phyloP scores from a whole-genome alignment of 768 basidiomycete species.

The Gloeophyllum trabeum region DNA sequence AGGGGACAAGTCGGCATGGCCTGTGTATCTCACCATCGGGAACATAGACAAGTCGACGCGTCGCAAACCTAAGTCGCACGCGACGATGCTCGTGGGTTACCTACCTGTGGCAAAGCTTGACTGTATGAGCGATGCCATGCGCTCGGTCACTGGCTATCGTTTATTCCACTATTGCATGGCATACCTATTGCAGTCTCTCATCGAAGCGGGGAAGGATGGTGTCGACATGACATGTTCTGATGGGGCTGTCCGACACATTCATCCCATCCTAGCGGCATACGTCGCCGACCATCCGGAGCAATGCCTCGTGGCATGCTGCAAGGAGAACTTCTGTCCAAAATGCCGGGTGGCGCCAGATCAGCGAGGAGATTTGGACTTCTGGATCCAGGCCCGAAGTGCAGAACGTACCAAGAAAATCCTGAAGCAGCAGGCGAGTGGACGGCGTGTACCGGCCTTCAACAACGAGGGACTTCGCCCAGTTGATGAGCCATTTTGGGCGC shows the following conservation, averaged over 20 bases:
- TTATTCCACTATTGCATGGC: constrained; percentile 13
- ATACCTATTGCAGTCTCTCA: constrained; percentile 9
- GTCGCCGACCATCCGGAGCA: no score
- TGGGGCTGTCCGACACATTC: constrained; percentile 5
- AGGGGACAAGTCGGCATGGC: constrained; percentile 10
- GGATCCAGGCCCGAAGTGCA: constrained; percentile 1
- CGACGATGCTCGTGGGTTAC: constrained; percentile 10
- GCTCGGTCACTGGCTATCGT: constrained; percentile 8
- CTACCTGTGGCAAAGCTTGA: constrained; percentile 16
- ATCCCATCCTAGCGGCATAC: constrained; percentile 13
- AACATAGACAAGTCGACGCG: constrained; percentile 12
- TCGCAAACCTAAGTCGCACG: constrained; percentile 4
- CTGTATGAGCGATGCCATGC: constrained; percentile 9
- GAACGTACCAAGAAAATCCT: background rate
- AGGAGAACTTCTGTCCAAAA: constrained; percentile 6
- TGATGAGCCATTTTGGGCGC: constrained; percentile 27
- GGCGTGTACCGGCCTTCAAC: no score
- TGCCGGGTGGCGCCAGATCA: constrained; percentile 6
- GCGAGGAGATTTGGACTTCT: constrained; percentile 6
- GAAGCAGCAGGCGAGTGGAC: background rate
- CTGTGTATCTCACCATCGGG: constrained; percentile 15
- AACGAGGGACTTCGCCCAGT: constrained; percentile 7
- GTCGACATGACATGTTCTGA: constrained; percentile 11
- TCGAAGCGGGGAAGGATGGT: constrained; percentile 8
- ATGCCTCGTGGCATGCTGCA: no score